Evolutionary conservation across 2,329 filamentous ascomycete species (phyloP), one percentile per base, ranked within the genome.

Genomic region (Periconia sp.): DNA sequence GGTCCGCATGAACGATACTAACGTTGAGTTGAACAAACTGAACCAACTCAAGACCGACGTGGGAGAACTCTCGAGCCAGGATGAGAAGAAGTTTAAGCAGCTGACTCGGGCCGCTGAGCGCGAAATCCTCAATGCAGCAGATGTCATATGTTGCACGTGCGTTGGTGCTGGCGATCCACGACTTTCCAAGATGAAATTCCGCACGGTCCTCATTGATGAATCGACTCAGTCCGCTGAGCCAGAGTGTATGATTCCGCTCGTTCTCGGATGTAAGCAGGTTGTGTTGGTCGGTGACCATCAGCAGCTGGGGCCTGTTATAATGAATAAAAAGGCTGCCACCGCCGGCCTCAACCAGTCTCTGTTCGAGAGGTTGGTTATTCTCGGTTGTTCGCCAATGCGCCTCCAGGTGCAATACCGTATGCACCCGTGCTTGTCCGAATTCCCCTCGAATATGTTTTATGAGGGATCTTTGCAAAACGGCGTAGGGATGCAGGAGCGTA

Each of bases 291-390:
- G 94, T 70, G 94, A 99, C 70, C 94, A 99, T 76, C 95, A 97
- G 75, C 94, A 99, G 74, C 85, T 99, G 60, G 94, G 94, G 0
- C 94, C 94, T 1, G 94, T 99, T 66, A 97, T 99, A 71, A 99
- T 99, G 93, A 99, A 99, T 82, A 99, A 99, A 83, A 97, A 97
- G 77, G 94, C 94, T 14, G 94, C 94, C 57, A 97, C 97, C 77
- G 94, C 94, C 51, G 94, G 94, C 56, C 82, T 99, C 15, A 97
- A 97, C 76, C 94, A 97, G 75, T 97, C 93, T n/a, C 82, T 99
- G 10, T 99, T 99, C 69, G 94, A 99, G 78, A 91, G 94, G 66
- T 82, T 99, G 47, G 92, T 97, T 64, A 91, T 93, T 66, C 83
- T 97, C n/a, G 89, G 89, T 43, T 89, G 92, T 65, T 87, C 89